Evolutionary conservation across 1,284 basidiomycete genomes (phyloP).

Genomic region (Ustilago trichophora): DNA sequence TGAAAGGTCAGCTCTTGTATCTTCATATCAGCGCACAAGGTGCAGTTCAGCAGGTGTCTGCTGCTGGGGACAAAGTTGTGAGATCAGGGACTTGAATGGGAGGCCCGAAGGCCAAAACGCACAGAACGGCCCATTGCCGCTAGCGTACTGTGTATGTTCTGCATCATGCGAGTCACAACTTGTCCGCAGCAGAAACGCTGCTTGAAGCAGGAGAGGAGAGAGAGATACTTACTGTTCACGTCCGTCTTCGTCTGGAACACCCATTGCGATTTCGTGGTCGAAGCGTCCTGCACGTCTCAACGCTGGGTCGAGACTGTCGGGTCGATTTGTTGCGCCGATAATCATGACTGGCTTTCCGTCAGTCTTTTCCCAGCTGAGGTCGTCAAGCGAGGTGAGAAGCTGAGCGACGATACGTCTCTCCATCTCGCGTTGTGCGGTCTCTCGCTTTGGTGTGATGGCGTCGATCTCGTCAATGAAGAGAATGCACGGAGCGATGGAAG

Average conservation of each 20-base stretch:
- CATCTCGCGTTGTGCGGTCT: conserved; percentile 92
- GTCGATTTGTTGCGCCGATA: conserved; percentile 94
- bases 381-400: conserved; percentile 94
- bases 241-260: conserved; percentile 84
- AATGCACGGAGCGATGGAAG: conserved; percentile 61
- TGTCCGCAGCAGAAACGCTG: too few species aligned
- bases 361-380: conserved; percentile 85
- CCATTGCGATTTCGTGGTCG: conserved; percentile 97
- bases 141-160: conserved; percentile 49
- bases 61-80: conserved; percentile 8
- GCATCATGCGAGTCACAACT: conserved; percentile 32
- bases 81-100: conserved; percentile 56
- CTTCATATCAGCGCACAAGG: not conserved
- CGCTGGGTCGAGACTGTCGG: conserved; percentile 92
- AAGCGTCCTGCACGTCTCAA: conserved; percentile 91
- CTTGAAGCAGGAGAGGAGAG: too few species aligned
- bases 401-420: conserved; percentile 96
- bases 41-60: not conserved
- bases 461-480: conserved; percentile 84
- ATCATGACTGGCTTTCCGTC: conserved; percentile 78
- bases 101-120: conserved; percentile 49
- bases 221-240: conserved; percentile 75
- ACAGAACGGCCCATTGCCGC: conserved; percentile 50
- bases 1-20: conserved; percentile 12
- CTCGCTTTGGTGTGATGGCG: conserved; percentile 95